Base-by-base conservation (phyloP, 768 basidiomycete species). In the Dentipellis fragilis region DNA sequence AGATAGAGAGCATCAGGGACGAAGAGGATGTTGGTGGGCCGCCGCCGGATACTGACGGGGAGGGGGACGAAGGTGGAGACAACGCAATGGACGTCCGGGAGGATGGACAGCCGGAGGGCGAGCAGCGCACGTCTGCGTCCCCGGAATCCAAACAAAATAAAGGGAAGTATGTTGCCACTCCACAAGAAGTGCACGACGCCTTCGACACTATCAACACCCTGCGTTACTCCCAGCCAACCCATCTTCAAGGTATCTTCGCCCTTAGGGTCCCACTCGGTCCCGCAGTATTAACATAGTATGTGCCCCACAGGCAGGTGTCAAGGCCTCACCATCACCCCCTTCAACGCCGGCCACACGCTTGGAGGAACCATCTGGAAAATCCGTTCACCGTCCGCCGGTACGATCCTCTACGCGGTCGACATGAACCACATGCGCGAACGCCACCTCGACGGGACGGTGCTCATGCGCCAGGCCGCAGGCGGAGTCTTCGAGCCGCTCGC, bases 341-440 rank as follows among this genome's bases (percentile, higher is more conserved):
- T 93, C 71, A 87, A 89, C 63, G 88, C 93, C 11, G 96, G 95
- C 0, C 94, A 97, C 68, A 91, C 91, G 0, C 79, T 99, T 14
- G 96, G 96, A 58, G 96, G 95, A 46, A 92, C 94, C 5, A 89
- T 99, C 59, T 98, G 93, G 93, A 97, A 97, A 67, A 88, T 99
- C 58, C 85, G 96, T n/a, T 97, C 94, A 0, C 93, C 96, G 2
- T 93, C 93, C 0, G 90, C 91, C 10, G 95, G 94, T 3, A 97
- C 96, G 3, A 87, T 98, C 36, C 74, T 98, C 22, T 97, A 99
- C 66, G 93, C 93, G 9, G 90, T 97, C 16, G 82, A 93, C 62
- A 77, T 97, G 74, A 98, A 98, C 68, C 96, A 99, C 68, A 94
- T 92, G 80, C 81, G 83, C 54, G 96, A 99, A 67, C 82, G 94